Evolutionary conservation across 345 rosid genomes (phyloP).

Genomic region (Anacardium occidentale): DNA sequence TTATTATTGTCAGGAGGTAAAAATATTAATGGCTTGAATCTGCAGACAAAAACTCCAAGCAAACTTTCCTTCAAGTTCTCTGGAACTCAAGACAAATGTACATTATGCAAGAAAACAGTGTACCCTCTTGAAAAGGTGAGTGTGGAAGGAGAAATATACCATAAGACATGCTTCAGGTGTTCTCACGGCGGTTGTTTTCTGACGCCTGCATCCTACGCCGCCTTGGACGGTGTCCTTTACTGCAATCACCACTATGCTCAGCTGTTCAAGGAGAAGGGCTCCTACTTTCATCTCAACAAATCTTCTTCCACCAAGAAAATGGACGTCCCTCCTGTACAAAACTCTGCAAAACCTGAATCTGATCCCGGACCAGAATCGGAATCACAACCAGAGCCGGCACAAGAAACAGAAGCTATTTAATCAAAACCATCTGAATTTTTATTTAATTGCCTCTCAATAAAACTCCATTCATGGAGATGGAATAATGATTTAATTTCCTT

Average conservation of each 20-base stretch:
- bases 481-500: too few species aligned
- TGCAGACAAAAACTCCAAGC: constrained; percentile 47
- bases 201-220: constrained; percentile 48
- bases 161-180: constrained; percentile 59
- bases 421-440: too few species aligned
- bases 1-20: too few species aligned
- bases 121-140: constrained; percentile 56
- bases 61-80: constrained; percentile 41
- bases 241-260: constrained; percentile 56
- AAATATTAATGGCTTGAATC: too few species aligned
- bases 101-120: constrained; percentile 42
- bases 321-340: neutral
- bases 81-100: constrained; percentile 55
- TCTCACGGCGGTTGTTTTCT: constrained; percentile 50
- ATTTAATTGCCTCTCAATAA: too few species aligned
- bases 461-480: too few species aligned
- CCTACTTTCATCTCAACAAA: constrained; percentile 41
- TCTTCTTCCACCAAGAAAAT: constrained; percentile 27
- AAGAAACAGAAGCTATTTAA: constrained; percentile 11
- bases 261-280: constrained; percentile 54
- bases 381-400: too few species aligned
- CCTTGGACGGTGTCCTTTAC: constrained; percentile 47
- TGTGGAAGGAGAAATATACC: constrained; percentile 49
- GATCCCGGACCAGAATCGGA: constrained; percentile 12
- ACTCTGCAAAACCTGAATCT: neutral